A percentile compares a stretch with the other conserved stretches of the same genome.
These are phyloP conservation scores for Glycine latifolia DNA, from an alignment of 306 rosid species.

Conservation along the genomic window DNA sequence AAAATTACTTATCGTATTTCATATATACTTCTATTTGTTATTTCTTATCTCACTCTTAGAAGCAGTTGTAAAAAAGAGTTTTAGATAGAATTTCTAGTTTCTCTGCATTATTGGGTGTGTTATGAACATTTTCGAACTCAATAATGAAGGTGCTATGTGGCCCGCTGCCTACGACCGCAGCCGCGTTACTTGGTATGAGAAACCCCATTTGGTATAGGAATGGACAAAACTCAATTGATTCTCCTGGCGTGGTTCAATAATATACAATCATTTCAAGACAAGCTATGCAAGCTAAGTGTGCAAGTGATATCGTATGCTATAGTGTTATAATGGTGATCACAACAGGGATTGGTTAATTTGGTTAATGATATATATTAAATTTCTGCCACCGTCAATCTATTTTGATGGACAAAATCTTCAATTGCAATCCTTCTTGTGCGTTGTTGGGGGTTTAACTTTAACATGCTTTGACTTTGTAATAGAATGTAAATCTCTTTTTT, in stretches of 20 bases:
- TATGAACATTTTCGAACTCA: constrained; percentile 21
- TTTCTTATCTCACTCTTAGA: background rate
- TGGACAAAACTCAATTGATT: constrained; percentile 44
- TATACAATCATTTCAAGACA: constrained; percentile 40
- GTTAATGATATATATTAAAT: background rate
- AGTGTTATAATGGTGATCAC: constrained; percentile 2
- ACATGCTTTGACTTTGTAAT: background rate
- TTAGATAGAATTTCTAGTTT: background rate
- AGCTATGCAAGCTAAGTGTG: background rate
- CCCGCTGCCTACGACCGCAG: constrained; percentile 43
- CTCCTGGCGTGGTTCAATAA: constrained; percentile 27
- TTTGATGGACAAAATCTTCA: background rate
- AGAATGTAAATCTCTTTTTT: background rate
- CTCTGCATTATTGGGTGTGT: constrained; percentile 44
- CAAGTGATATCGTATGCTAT: background rate
- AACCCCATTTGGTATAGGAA: constrained; percentile 35
- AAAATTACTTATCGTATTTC: background rate
- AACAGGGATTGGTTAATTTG: background rate
- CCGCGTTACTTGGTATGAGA: constrained; percentile 34
- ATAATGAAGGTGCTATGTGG: constrained; percentile 44
- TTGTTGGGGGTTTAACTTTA: constrained; percentile 9
- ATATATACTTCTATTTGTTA: background rate
- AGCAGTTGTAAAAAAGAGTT: background rate
- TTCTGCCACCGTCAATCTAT: constrained; percentile 6
- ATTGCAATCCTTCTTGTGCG: background rate